Percentiles rank a stretch among this genome's conserved stretches.
Conservation (phyloP, 208 protist genomes). For the Acanthamoeba healyi region DNA sequence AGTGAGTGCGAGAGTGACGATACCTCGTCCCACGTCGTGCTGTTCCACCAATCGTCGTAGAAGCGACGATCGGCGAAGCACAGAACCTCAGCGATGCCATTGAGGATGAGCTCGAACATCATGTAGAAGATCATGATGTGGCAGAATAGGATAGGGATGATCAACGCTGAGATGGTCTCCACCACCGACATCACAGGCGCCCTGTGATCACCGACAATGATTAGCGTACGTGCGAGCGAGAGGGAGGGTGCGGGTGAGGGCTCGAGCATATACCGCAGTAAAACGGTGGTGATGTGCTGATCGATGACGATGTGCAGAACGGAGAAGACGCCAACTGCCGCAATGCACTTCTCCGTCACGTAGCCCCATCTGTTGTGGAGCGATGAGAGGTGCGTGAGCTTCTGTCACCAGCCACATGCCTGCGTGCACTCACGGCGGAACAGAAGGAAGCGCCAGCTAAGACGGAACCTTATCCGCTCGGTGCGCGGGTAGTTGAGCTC, state of each 20-base stretch:
- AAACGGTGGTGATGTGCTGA: conserved; percentile 25
- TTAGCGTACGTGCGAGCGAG: neutral
- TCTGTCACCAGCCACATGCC: no score
- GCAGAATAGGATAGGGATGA: conserved; percentile 28
- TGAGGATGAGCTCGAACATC: conserved; percentile 85
- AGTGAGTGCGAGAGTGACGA: no score
- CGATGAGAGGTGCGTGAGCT: neutral
- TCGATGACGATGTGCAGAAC: conserved; percentile 69
- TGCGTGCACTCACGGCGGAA: no score
- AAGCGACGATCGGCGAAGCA: conserved; percentile 85
- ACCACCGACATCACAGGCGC: conserved; percentile 20
- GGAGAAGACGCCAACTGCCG: conserved; percentile 67
- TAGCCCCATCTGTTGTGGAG: conserved; percentile 38
- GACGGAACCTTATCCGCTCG: conserved; percentile 70
- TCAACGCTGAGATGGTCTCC: conserved; percentile 24
- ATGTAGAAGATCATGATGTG: conserved; percentile 84
- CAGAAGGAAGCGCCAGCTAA: no score
- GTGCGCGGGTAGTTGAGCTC: conserved; percentile 87
- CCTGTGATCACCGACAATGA: neutral
- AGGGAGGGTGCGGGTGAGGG: neutral
- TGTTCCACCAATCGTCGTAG: conserved; percentile 89
- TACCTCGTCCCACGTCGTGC: conserved; percentile 65
- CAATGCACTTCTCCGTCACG: conserved; percentile 64
- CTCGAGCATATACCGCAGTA: conserved; percentile 11
- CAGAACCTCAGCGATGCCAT: conserved; percentile 86